These are phyloP conservation scores for Rhizopogon parksii DNA, from an alignment of 1,284 basidiomycete genomes.

Conservation along the genomic window DNA sequence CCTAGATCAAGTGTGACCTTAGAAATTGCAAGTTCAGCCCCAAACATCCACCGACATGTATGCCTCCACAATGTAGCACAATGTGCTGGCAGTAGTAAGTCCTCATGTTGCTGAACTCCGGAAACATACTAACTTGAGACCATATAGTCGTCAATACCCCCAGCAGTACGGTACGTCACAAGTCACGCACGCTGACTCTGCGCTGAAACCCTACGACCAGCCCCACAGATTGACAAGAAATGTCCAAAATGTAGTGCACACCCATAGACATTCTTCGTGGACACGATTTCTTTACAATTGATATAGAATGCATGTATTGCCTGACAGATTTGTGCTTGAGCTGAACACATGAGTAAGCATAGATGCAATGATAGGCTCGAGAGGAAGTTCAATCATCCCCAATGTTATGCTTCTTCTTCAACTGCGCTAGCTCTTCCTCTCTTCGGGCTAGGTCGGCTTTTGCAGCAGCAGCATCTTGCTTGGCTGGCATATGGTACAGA, in stretches of 20 bases:
- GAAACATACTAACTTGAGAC: slow-evolving; percentile 6
- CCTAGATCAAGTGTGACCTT: slow-evolving; percentile 57
- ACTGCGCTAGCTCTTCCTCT: slow-evolving; percentile 83
- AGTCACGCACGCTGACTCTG: slow-evolving; percentile 12
- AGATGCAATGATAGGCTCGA: neutral
- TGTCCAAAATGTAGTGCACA: slow-evolving; percentile 25
- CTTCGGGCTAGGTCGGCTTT: slow-evolving; percentile 89
- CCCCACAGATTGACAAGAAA: slow-evolving; percentile 27
- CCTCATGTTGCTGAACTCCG: slow-evolving; percentile 4
- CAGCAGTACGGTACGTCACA: slow-evolving; percentile 51
- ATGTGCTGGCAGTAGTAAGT: slow-evolving; percentile 71
- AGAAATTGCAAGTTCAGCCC: slow-evolving; percentile 61
- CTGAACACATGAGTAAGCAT: slow-evolving; percentile 2
- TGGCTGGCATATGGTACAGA: slow-evolving; percentile 94
- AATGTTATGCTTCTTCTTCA: slow-evolving; percentile 84
- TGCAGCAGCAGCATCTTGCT: slow-evolving; percentile 85
- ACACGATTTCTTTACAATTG: slow-evolving; percentile 8
- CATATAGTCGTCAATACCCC: slow-evolving; percentile 53
- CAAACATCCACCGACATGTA: slow-evolving; percentile 45
- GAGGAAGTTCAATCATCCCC: slow-evolving; percentile 50
- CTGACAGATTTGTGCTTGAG: slow-evolving; percentile 4
- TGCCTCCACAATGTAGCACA: slow-evolving; percentile 43
- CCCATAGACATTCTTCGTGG: slow-evolving; percentile 9
- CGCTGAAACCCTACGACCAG: slow-evolving; percentile 40
- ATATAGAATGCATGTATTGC: slow-evolving; percentile 4